A percentile compares a stretch with the other conserved stretches of the same genome.
Evolutionary conservation across 2,329 filamentous ascomycete genomes (phyloP).

Genomic region (Zalaria obscura): DNA sequence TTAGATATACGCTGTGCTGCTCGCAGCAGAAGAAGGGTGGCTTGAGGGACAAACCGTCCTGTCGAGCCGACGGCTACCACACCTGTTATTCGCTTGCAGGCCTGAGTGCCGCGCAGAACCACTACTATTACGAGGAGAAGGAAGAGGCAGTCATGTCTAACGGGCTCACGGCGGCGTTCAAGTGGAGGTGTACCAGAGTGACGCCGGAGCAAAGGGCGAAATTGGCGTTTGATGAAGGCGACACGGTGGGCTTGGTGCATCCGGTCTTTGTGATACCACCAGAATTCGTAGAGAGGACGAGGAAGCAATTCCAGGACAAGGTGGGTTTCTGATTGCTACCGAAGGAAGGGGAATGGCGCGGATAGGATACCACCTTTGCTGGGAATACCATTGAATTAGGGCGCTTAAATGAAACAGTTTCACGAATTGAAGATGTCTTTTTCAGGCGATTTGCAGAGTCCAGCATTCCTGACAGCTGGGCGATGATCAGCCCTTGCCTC

Average conservation of each 20-base stretch:
- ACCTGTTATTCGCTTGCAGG: slow-evolving; percentile 84
- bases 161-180: slow-evolving; percentile 25
- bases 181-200: slow-evolving; percentile 33
- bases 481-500: too few species aligned
- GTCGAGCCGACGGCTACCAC: slow-evolving; percentile 83
- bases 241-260: slow-evolving; percentile 58
- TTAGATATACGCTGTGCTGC: slow-evolving; percentile 79
- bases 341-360: too few species aligned
- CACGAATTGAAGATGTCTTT: too few species aligned
- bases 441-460: too few species aligned
- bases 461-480: too few species aligned
- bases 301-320: slow-evolving; percentile 49
- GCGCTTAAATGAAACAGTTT: too few species aligned
- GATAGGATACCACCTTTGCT: too few species aligned
- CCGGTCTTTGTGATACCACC: slow-evolving; percentile 78
- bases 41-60: slow-evolving; percentile 83
- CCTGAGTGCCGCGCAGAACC: slow-evolving; percentile 67
- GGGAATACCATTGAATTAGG: too few species aligned
- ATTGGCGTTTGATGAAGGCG: slow-evolving; percentile 51
- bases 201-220: slow-evolving; percentile 35
- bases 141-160: slow-evolving; percentile 5
- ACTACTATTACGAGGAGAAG: slow-evolving; percentile 29
- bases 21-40: slow-evolving; percentile 69
- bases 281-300: slow-evolving; percentile 48
- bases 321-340: slow-evolving; percentile 29